These are phyloP conservation scores for Cordyceps farinosa DNA, from an alignment of 2,329 filamentous ascomycete genomes.

Conservation along the genomic window DNA sequence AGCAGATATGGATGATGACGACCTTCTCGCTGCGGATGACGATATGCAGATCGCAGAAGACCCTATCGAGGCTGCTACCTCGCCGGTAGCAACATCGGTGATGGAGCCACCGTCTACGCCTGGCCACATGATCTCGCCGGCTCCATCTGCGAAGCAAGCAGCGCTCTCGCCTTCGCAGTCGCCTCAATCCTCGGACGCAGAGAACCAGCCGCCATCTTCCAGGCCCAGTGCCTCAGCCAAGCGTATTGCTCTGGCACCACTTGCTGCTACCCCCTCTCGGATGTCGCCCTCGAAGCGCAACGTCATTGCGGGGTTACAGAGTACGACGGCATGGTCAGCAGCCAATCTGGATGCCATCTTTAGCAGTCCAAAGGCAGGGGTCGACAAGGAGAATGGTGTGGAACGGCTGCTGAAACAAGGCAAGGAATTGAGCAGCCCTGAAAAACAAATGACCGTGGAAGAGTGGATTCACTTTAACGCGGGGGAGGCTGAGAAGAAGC, in stretches of 20 bases:
- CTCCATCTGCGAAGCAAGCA: slow-evolving; percentile 49
- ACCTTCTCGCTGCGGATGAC: slow-evolving; percentile 6
- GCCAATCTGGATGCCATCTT: slow-evolving; percentile 75
- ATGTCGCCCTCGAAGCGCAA: slow-evolving; percentile 62
- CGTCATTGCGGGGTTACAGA: slow-evolving; percentile 52
- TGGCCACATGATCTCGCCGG: slow-evolving; percentile 39
- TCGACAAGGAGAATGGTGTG: slow-evolving; percentile 51
- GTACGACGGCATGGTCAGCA: slow-evolving; percentile 63
- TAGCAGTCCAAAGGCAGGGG: slow-evolving; percentile 38
- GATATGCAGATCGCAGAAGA: slow-evolving; percentile 19
- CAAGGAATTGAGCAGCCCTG: slow-evolving; percentile 64
- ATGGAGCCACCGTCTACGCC: slow-evolving; percentile 42
- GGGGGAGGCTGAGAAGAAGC: slow-evolving; percentile 69
- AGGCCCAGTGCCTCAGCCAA: slow-evolving; percentile 47
- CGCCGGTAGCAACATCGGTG: slow-evolving; percentile 16
- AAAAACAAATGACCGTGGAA: slow-evolving; percentile 89
- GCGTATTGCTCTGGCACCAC: slow-evolving; percentile 44
- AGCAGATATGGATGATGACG: slow-evolving; percentile 7
- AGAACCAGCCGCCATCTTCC: slow-evolving; percentile 73
- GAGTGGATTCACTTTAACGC: slow-evolving; percentile 89
- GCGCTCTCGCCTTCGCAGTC: slow-evolving; percentile 62
- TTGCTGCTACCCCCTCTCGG: slow-evolving; percentile 46
- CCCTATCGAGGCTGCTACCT: slow-evolving; percentile 11
- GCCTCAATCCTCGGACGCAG: slow-evolving; percentile 73
- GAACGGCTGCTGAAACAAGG: slow-evolving; percentile 51